These are phyloP conservation scores for Crinitomyces ghanaensis DNA, from an alignment of 805 yeast species.

Conservation along the genomic window DNA sequence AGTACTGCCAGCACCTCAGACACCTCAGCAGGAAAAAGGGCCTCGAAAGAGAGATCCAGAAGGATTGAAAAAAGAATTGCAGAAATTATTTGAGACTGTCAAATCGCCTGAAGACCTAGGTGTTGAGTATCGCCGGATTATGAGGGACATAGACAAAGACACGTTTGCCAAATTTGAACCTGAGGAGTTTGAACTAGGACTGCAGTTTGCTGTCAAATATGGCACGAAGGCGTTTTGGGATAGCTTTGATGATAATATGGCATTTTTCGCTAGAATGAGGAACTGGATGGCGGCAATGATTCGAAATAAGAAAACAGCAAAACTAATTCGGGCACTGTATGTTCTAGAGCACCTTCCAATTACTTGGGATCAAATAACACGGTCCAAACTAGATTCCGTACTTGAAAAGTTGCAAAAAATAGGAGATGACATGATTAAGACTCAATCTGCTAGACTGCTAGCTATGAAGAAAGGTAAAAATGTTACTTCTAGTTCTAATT, in stretches of 20 bases:
- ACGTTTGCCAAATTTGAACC: constrained; percentile 1
- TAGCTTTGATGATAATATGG: constrained; percentile 2
- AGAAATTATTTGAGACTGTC: too few relatives aligned
- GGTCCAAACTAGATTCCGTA: constrained; percentile 6
- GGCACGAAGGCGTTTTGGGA: constrained; percentile 10
- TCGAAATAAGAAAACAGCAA: constrained; percentile 1
- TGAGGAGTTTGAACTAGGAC: constrained; percentile 11
- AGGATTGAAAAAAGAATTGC: too few relatives aligned
- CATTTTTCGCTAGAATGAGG: constrained; percentile 10
- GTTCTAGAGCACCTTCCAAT: constrained; percentile 8
- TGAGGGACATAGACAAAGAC: not conserved
- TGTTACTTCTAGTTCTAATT: not conserved
- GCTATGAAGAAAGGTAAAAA: not conserved
- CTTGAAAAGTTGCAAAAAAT: constrained; percentile 4
- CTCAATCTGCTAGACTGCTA: too few relatives aligned
- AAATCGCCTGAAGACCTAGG: not conserved
- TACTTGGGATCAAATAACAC: constrained; percentile 4
- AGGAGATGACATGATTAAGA: constrained; percentile 1
- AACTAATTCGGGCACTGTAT: constrained; percentile 4
- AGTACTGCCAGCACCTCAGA: too few relatives aligned
- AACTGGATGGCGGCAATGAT: constrained; percentile 11
- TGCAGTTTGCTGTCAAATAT: constrained; percentile 5
- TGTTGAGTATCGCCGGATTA: not conserved
- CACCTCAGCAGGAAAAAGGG: too few relatives aligned
- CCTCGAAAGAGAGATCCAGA: too few relatives aligned